Evolutionary conservation across 2,329 filamentous ascomycete genomes (phyloP).

Genomic region (Teratosphaeria destructans): DNA sequence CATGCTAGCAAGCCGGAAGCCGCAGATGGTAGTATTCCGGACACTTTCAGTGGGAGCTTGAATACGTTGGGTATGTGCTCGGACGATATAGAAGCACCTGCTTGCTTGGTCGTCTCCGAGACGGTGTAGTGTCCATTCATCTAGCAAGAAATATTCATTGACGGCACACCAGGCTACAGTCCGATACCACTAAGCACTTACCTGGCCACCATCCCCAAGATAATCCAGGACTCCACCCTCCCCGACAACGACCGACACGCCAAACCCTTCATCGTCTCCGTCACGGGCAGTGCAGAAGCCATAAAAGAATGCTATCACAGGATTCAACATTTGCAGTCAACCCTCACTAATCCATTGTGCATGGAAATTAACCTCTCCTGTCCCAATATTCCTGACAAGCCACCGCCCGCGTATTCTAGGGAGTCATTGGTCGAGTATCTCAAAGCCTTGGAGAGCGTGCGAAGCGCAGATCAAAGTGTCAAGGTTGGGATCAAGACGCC

Average conservation of each 20-base stretch:
- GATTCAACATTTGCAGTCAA: conserved; percentile 31
- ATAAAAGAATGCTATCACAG: conserved; percentile 46
- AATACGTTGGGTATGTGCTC: conserved; percentile 51
- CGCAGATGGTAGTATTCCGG: conserved; percentile 22
- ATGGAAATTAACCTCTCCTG: conserved; percentile 73
- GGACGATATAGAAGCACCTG: no score
- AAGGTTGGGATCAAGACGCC: conserved; percentile 60
- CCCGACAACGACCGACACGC: conserved; percentile 7
- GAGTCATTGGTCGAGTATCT: conserved; percentile 47
- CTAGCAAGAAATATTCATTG: no score
- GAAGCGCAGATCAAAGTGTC: not conserved
- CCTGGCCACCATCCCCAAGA: conserved; percentile 40
- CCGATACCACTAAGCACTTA: conserved; percentile 52
- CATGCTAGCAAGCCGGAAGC: conserved; percentile 12
- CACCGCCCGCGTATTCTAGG: conserved; percentile 60
- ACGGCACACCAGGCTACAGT: conserved; percentile 45
- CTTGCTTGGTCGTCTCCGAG: no score
- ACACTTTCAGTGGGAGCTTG: conserved; percentile 28
- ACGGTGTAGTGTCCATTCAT: no score
- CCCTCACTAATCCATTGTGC: conserved; percentile 42
- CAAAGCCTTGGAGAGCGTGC: conserved; percentile 13
- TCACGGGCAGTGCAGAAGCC: conserved; percentile 54
- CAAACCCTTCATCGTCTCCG: conserved; percentile 59
- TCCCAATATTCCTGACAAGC: conserved; percentile 59
- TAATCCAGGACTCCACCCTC: conserved; percentile 11